Evolutionary conservation across 768 basidiomycete species (phyloP), one percentile per base, ranked within the genome.

Genomic region (Bullera alba): DNA sequence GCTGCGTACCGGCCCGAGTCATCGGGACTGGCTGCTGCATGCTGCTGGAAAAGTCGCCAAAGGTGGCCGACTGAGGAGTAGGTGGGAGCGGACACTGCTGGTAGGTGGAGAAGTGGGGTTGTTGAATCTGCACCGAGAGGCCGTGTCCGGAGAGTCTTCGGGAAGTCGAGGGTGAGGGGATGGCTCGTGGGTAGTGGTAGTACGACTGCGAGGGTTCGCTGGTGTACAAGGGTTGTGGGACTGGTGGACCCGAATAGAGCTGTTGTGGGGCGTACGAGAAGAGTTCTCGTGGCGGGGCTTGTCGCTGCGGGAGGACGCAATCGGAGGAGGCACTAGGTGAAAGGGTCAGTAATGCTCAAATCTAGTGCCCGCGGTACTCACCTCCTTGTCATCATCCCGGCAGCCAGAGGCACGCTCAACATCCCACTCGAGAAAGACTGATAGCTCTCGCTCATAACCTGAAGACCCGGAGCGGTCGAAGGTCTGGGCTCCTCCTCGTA

Each of bases 321-420:
- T 61, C 58, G 32, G 60, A 57, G 42, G 61, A 60, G n/a, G 57
- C 41, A 46, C 63, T 51, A n/a, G n/a, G n/a, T n/a, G 46, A 27
- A 27, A 34, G 6, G 8, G 42, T 50, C 41, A 60, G 55, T 35
- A 6, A 16, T 17, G 21, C 41, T 16, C 19, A 25, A 34, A 34
- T 4, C 25, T 16, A 29, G 46, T 4, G 35, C 15, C n/a, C 10
- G 12, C 5, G 26, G 14, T 6, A 51, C 66, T 58, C 51, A 65
- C 66, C 63, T 68, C 55, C 58, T 56, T 27, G 50, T 51, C 66
- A 68, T 68, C 17, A 52, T 26, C 19, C 54, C 63, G n/a, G n/a
- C n/a, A 25, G 35, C 51, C 21, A 48, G 41, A 16, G 60, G 58
- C 29, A 56, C 63, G 60, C 66, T 65, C 63, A 63, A 58, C 66